Base-by-base conservation (phyloP, 2,329 filamentous ascomycete genomes). In the Zalaria sp. region DNA sequence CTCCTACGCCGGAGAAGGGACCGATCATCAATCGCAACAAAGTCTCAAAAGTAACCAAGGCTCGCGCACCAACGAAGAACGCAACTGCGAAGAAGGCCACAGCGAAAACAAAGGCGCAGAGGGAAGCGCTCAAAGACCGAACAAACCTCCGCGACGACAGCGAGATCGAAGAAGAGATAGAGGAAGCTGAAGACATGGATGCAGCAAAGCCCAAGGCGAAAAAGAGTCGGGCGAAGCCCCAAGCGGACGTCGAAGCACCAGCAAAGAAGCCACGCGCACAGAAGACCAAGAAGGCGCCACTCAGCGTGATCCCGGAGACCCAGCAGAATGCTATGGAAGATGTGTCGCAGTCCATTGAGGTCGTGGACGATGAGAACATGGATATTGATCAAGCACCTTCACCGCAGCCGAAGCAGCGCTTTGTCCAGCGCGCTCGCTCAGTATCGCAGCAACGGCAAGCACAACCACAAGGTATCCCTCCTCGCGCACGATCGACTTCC, bases 271-370 rank as follows among this genome's bases (percentile, higher is more conserved):
- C 26, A 58, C 57, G 46, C 53, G 53, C 46, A 48, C 54, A 29
- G 27, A 57, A 53, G 45, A 52, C 53, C 6, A 43, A 60, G 53
- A 44, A 41, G 28, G 47, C 48, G 7, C 55, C 56, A 4, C 51
- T 62, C 40, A 49, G 49, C 31, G 59, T 58, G 1, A 67, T 69
- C 25, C 63, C 64, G 2, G 67, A 70, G 52, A 69, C 66, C 32
- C 66, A 70, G 41, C 55, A 50, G 18, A 64, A 69, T 35, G 53
- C 56, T 0, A 62, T 64, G 31, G 11, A 41, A 8, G 45, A 59
- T 44, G 48, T 64, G 8, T 54, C 57, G 36, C 47, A 55, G 35
- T 54, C 53, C 9, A 55, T 55, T 35, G 64, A 65, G 42, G 42
- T 62, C 2, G 53, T 54, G 47, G 51, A 43, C 48, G 55, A 44